Percentiles rank a stretch among this genome's conserved stretches.
Conservation (phyloP, 345 rosid species). For the Erodium maritimum region DNA sequence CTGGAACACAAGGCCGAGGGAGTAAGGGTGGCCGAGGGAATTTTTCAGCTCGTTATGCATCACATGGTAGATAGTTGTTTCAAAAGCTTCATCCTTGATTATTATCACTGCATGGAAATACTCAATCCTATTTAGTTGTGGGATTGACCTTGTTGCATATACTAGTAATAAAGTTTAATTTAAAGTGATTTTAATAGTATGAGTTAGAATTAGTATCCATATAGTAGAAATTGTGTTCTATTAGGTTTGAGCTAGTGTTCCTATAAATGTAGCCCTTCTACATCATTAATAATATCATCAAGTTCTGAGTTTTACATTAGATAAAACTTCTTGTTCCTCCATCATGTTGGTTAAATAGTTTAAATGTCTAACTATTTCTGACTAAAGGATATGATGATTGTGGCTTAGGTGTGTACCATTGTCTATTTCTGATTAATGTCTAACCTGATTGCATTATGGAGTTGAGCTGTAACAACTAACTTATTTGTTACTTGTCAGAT, state of each 20-base stretch:
- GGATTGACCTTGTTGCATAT: slow-evolving; percentile 9
- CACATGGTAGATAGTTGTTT: slow-evolving; percentile 39
- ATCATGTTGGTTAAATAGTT: neutral
- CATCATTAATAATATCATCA: too few species aligned
- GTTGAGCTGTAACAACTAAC: slow-evolving; percentile 6
- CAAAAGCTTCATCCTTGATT: slow-evolving; percentile 2
- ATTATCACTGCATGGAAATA: slow-evolving; percentile 3
- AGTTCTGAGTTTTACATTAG: neutral
- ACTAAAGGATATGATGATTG: neutral
- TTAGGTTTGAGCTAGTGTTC: too few species aligned
- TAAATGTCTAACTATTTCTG: neutral
- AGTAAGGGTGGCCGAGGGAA: slow-evolving; percentile 44
- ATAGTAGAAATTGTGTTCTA: too few species aligned
- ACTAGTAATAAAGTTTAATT: too few species aligned
- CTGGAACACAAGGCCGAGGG: slow-evolving; percentile 55
- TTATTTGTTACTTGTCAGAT: slow-evolving; percentile 38
- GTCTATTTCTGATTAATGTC: neutral
- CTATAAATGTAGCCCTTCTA: too few species aligned
- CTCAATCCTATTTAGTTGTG: slow-evolving; percentile 1
- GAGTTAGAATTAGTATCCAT: too few species aligned
- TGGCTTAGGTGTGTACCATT: neutral
- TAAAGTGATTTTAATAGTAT: too few species aligned
- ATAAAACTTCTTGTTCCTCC: neutral
- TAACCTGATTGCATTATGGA: slow-evolving; percentile 11
- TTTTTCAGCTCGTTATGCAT: slow-evolving; percentile 34